Evolutionary conservation across 768 basidiomycete species (phyloP).

Genomic region (Panus rudis): DNA sequence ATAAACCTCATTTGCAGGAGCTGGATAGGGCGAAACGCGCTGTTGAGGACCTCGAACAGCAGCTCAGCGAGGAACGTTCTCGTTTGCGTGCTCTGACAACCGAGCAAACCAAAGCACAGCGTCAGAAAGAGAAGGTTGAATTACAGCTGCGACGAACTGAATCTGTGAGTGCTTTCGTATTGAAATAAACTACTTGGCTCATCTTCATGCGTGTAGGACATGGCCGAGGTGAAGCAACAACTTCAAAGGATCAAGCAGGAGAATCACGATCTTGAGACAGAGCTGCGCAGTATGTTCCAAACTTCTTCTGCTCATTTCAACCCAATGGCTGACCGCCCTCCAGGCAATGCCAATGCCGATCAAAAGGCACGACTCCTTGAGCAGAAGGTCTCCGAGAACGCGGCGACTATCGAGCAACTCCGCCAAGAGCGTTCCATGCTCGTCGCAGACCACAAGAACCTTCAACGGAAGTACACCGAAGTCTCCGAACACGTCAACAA

Average conservation of each 20-base stretch:
- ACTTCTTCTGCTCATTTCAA: neutral
- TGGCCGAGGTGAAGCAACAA: slow-evolving; percentile 68
- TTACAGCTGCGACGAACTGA: slow-evolving; percentile 65
- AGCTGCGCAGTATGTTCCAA: slow-evolving; percentile 55
- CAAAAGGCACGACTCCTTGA: slow-evolving; percentile 69
- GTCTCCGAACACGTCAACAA: slow-evolving; percentile 56
- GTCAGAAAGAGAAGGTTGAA: slow-evolving; percentile 59
- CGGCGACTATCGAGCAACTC: slow-evolving; percentile 63
- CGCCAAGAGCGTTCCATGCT: slow-evolving; percentile 72
- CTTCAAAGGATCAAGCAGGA: slow-evolving; percentile 65
- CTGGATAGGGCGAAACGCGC: slow-evolving; percentile 58
- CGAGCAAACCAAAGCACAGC: slow-evolving; percentile 55
- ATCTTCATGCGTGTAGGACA: slow-evolving; percentile 43
- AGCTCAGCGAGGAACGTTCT: slow-evolving; percentile 64
- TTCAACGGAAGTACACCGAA: slow-evolving; percentile 62
- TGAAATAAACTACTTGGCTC: neutral
- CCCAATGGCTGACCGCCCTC: neutral
- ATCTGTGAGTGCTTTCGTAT: slow-evolving; percentile 45
- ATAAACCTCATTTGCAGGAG: slow-evolving; percentile 40
- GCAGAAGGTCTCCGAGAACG: slow-evolving; percentile 60
- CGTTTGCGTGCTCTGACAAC: slow-evolving; percentile 54
- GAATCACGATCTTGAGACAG: slow-evolving; percentile 65
- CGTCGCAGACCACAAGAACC: slow-evolving; percentile 59
- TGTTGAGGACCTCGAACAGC: slow-evolving; percentile 63
- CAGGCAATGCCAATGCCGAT: slow-evolving; percentile 61